These are phyloP conservation scores for Xanthoconium stramineum DNA, from an alignment of 768 basidiomycete genomes.

Conservation along the genomic window DNA sequence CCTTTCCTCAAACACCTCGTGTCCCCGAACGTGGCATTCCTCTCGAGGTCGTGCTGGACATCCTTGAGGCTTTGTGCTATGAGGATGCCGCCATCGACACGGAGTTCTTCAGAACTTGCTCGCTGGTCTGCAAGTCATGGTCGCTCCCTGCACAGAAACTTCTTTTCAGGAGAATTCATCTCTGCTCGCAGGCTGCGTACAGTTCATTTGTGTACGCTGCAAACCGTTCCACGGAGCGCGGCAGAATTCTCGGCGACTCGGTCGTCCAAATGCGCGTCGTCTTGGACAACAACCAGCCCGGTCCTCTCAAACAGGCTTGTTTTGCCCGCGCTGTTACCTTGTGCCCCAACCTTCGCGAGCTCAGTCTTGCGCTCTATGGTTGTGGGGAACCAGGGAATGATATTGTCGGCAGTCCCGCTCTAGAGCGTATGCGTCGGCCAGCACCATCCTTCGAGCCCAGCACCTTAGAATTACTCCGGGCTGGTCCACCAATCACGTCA, in stretches of 20 bases:
- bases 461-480: constrained; percentile 49
- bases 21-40: constrained; percentile 42
- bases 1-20: constrained; percentile 16
- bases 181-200: constrained; percentile 53
- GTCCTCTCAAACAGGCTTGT: constrained; percentile 48
- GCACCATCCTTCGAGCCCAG: constrained; percentile 54
- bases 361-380: constrained; percentile 60
- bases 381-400: constrained; percentile 49
- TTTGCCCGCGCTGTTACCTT: constrained; percentile 56
- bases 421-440: constrained; percentile 44
- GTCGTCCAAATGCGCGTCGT: constrained; percentile 54
- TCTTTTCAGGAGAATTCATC: constrained; percentile 55
- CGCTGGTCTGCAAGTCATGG: constrained; percentile 69
- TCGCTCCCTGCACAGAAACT: constrained; percentile 60
- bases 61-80: constrained; percentile 57
- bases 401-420: constrained; percentile 45
- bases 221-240: constrained; percentile 44
- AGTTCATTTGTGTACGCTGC: constrained; percentile 53
- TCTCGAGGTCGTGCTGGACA: constrained; percentile 58
- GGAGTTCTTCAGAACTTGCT: constrained; percentile 47
- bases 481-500: constrained; percentile 50
- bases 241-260: constrained; percentile 48
- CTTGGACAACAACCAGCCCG: constrained; percentile 68
- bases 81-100: constrained; percentile 36
- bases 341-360: constrained; percentile 57